Base-by-base conservation (phyloP, 768 basidiomycete species). In the Cubamyces lactineus region DNA sequence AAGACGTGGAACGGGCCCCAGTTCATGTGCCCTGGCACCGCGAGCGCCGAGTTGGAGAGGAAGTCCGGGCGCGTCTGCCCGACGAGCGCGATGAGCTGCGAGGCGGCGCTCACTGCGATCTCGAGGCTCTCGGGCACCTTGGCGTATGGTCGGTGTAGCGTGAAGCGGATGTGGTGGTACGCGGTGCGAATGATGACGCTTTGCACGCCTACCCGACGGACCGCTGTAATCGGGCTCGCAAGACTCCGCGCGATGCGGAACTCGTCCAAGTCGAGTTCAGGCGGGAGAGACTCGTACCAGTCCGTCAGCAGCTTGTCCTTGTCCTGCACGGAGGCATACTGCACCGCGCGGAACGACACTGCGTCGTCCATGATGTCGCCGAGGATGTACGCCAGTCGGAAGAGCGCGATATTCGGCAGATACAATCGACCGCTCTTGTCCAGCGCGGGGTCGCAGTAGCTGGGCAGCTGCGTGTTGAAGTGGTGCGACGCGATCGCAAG, bases 281-380 rank as follows among this genome's bases (percentile, higher is more conserved):
- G 67, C 0, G 92, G 91, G 5, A 93, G 79, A n/a, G 81, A 82
- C 6, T 91, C 88, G 79, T 87, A 84, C 90, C 92, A 94, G 65
- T 87, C 81, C 3, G 79, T 80, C 50, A 94, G 76, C 1, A 85
- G 84, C 41, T 84, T 82, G 71, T 94, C 92, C 68, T 90, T 88
- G 1, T 85, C 82, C 71, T 84, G 81, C 19, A 93, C 82, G 42
- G 83, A 84, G 53, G 91, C 85, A 67, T 92, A 92, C 3, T 87
- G 79, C 16, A 92, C 89, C 8, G 73, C 65, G n/a, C 87, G 86
- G 63, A 91, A 83, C 46, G 89, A 92, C 5, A 91, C 84, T 3
- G 90, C 90, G 64, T 89, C 87, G 70, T 92, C 88, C 85, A 93
- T 88, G 75, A 94, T 90, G 69, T 92, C 89, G 8, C 92, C 90